A percentile compares a stretch with the other conserved stretches of the same genome.
Conservation (phyloP, 2,329 filamentous ascomycete genomes). For the Aspergillus carbonarius region DNA sequence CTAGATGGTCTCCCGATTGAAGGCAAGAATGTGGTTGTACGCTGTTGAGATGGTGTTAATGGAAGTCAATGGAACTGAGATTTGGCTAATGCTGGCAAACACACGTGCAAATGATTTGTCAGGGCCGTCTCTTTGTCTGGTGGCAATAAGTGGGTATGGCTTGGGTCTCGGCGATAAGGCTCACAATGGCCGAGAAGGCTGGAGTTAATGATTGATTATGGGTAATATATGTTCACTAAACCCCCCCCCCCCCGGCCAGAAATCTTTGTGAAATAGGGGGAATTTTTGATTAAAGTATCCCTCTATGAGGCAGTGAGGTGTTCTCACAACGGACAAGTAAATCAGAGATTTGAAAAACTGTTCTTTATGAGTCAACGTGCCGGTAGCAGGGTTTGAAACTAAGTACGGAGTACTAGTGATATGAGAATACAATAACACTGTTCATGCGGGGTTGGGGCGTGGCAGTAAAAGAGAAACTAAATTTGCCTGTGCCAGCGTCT, state of each 20-base stretch:
- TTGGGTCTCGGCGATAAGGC: slow-evolving; percentile 22
- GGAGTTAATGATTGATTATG: not conserved
- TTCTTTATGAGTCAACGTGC: slow-evolving; percentile 26
- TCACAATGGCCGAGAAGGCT: slow-evolving; percentile 13
- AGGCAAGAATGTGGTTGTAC: slow-evolving; percentile 3
- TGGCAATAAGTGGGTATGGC: slow-evolving; percentile 24
- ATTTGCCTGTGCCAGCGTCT: not conserved
- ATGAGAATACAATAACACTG: slow-evolving; percentile 16
- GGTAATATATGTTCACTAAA: not conserved
- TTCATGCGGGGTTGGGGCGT: slow-evolving; percentile 28
- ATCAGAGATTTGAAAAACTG: not conserved
- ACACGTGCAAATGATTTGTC: slow-evolving; percentile 30
- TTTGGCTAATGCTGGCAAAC: slow-evolving; percentile 18
- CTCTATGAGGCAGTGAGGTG: not conserved
- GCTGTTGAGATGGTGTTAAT: slow-evolving; percentile 18
- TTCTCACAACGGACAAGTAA: not conserved
- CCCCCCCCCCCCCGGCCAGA: not conserved
- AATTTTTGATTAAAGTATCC: slow-evolving; percentile 3
- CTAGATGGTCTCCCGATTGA: not conserved
- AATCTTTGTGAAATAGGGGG: not conserved
- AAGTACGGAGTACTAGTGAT: slow-evolving; percentile 12
- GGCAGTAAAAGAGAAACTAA: slow-evolving; percentile 13
- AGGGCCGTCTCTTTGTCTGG: slow-evolving; percentile 24
- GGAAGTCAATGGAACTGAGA: slow-evolving; percentile 22
- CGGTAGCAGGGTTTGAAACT: slow-evolving; percentile 16